Evolutionary conservation across 495 filamentous ascomycete species (phyloP).

Genomic region (Glarea lozoyensis): DNA sequence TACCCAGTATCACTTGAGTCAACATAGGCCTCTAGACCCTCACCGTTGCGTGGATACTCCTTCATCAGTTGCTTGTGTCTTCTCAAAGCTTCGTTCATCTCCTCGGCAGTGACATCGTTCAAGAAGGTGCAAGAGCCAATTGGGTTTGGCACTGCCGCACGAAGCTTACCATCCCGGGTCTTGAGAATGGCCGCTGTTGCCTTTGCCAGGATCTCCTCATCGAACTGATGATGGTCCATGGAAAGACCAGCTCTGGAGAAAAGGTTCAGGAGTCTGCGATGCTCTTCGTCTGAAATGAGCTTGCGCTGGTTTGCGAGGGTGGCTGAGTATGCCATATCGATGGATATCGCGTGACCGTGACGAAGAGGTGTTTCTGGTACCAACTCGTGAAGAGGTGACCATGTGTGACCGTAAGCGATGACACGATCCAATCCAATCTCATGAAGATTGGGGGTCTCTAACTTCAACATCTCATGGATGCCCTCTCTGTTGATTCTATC

Average conservation of each 20-base stretch:
- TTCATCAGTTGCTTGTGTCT: conserved; percentile 46
- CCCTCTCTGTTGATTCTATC: conserved; percentile 50
- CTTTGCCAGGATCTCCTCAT: conserved; percentile 47
- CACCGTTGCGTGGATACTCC: conserved; percentile 45
- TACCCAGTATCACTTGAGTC: conserved; percentile 49
- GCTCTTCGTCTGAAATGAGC: conserved; percentile 40
- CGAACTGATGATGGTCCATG: conserved; percentile 53
- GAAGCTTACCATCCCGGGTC: conserved; percentile 50
- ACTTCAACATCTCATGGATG: conserved; percentile 54
- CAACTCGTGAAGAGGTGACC: conserved; percentile 56
- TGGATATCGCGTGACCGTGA: conserved; percentile 57
- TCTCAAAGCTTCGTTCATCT: conserved; percentile 40
- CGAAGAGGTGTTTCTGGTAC: conserved; percentile 49
- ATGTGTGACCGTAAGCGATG: conserved; percentile 62
- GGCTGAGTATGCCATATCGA: conserved; percentile 60
- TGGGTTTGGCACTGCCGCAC: conserved; percentile 48
- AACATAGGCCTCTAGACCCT: conserved; percentile 51
- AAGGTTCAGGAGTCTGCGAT: conserved; percentile 43
- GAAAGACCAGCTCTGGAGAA: conserved; percentile 54
- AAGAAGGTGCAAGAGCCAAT: conserved; percentile 49
- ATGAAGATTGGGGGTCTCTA: conserved; percentile 55
- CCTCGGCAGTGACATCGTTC: conserved; percentile 42
- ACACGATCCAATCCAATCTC: conserved; percentile 55
- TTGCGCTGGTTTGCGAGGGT: conserved; percentile 46
- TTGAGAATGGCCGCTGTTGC: conserved; percentile 53